Evolutionary conservation across 768 basidiomycete genomes (phyloP), one percentile per base, ranked within the genome.

Genomic region (Leccinellum luteum): DNA sequence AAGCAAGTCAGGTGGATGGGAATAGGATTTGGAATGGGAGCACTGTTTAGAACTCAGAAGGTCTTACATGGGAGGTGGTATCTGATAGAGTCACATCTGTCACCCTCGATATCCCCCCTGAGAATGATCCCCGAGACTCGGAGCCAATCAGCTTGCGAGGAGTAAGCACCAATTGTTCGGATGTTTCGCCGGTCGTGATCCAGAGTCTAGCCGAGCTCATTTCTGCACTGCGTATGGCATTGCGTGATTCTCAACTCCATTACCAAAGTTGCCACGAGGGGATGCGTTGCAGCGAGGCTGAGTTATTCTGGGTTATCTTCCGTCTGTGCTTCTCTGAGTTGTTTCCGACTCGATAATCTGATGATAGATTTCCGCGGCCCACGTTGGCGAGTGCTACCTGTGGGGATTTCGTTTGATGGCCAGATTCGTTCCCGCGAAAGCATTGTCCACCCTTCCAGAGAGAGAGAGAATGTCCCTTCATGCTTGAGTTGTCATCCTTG

Each of bases 381-480:
- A 41, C 27, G 14, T 14, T 12, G n/a, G n/a, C n/a, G n/a, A n/a
- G n/a, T n/a, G 23, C 49, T 54, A 44, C 21, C 6, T 27, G 48
- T 56, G 54, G 34, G 52, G 13, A n/a, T 30, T 41, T 1, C 4
- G 31, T 49, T 64, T 50, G 38, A 19, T 43, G 44, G 21, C 25
- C 65, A 48, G 66, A 62, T 65, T 47, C 58, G 27, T 52, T 66
- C 53, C 64, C 66, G 66, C 66, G 64, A 67, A 58, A 41, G 43
- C 52, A 48, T 9, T 19, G 5, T 12, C 10, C 23, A 17, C 10
- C 6, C 7, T n/a, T 13, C 41, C 41, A 13, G 41, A 25, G 10
- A 34, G 35, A 13, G 41, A 25, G 10, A 34, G 35, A 47, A 59
- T 47, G 27, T 34, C 32, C 17, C 49, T 19, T 23, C 15, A 15